These are phyloP conservation scores for Petasospora fabianii DNA, from an alignment of 1,139 yeast species.

Conservation along the genomic window DNA sequence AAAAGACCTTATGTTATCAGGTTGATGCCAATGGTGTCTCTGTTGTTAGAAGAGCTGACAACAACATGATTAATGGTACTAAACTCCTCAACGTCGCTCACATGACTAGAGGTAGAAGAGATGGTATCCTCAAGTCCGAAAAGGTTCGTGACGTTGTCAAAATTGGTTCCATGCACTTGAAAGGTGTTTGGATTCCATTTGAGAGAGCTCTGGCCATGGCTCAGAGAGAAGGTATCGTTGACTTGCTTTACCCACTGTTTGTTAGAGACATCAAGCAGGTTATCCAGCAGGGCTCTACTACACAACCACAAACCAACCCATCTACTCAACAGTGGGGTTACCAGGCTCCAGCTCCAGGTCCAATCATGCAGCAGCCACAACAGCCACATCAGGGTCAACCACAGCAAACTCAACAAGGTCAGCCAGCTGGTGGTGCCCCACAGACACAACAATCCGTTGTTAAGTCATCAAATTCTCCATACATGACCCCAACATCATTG, in stretches of 20 bases:
- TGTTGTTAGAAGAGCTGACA: slow-evolving; percentile 91
- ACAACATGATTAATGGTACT: slow-evolving; percentile 91
- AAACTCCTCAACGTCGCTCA: slow-evolving; percentile 88
- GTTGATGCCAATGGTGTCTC: slow-evolving; percentile 90
- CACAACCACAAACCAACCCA: slow-evolving; percentile 27
- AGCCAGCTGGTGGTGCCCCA: slow-evolving; percentile 3
- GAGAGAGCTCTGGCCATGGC: slow-evolving; percentile 91
- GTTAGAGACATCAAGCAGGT: slow-evolving; percentile 82
- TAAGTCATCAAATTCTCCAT: slow-evolving; percentile 20
- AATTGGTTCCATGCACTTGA: slow-evolving; percentile 94
- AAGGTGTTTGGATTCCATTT: slow-evolving; percentile 98
- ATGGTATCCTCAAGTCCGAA: slow-evolving; percentile 87
- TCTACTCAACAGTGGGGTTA: slow-evolving; percentile 19
- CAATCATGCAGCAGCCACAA: slow-evolving; percentile 12
- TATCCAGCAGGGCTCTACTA: slow-evolving; percentile 39
- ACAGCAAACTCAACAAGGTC: slow-evolving; percentile 9
- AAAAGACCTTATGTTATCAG: slow-evolving; percentile 89
- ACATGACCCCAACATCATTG: slow-evolving; percentile 23
- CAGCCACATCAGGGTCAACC: slow-evolving; percentile 1
- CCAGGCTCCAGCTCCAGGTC: slow-evolving; percentile 17
- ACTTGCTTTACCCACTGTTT: slow-evolving; percentile 79
- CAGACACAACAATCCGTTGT: slow-evolving; percentile 5
- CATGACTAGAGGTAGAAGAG: slow-evolving; percentile 95
- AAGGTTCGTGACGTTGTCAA: slow-evolving; percentile 89
- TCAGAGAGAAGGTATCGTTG: slow-evolving; percentile 83